Percentiles rank a stretch among this genome's conserved stretches.
Evolutionary conservation across 495 filamentous ascomycete species (phyloP).

Genomic region (Thermothielavioides terrestris): DNA sequence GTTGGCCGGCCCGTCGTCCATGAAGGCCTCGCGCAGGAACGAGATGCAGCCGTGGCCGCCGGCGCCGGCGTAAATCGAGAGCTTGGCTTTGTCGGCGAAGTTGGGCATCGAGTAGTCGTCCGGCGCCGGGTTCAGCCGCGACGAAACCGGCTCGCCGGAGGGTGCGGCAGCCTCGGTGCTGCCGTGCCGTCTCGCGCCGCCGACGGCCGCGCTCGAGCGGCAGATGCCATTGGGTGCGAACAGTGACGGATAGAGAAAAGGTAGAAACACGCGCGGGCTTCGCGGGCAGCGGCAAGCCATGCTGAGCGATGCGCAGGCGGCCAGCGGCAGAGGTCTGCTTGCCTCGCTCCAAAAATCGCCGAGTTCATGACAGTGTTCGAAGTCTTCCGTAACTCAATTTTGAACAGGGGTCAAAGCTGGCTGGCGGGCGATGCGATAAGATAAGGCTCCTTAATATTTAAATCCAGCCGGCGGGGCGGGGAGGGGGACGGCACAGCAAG

Average conservation of each 20-base stretch:
- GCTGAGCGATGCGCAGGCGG: conserved; percentile 6
- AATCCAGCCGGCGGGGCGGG: background rate
- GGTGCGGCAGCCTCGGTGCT: conserved; percentile 20
- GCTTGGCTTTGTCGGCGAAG: conserved; percentile 76
- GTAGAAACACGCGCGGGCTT: conserved; percentile 43
- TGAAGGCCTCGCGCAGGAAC: conserved; percentile 81
- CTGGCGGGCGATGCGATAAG: background rate
- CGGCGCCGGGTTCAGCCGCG: conserved; percentile 67
- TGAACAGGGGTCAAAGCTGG: background rate
- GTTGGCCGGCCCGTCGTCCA: conserved; percentile 85
- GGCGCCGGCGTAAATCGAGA: conserved; percentile 64
- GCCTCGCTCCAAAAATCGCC: background rate
- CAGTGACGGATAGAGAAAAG: conserved; percentile 58
- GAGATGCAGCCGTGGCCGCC: conserved; percentile 92
- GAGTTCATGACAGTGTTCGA: background rate
- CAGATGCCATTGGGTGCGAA: conserved; percentile 30
- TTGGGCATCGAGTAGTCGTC: conserved; percentile 72
- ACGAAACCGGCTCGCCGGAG: conserved; percentile 13
- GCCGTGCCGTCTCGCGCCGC: conserved; percentile 12
- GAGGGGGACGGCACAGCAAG: too few species aligned
- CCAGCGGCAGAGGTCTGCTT: background rate
- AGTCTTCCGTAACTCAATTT: background rate
- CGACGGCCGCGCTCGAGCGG: conserved; percentile 14
- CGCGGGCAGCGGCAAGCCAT: conserved; percentile 42
- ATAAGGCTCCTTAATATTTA: background rate